These are phyloP conservation scores for Capsicum chinense DNA, from an alignment of 257 asterid genomes.

Conservation along the genomic window DNA sequence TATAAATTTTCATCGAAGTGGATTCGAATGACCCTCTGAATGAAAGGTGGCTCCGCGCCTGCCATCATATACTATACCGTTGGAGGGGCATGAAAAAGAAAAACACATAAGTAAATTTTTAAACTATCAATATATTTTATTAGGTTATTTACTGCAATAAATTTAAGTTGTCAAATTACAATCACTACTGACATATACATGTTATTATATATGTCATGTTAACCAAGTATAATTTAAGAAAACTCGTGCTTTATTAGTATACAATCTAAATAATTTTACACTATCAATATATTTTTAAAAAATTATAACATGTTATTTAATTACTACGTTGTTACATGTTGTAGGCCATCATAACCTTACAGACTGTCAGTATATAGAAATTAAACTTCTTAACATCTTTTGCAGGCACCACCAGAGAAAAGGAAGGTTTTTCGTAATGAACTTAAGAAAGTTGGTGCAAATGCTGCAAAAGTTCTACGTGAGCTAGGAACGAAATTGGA, in stretches of 20 bases:
- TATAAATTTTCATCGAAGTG: too few relatives aligned
- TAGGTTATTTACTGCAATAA: not conserved
- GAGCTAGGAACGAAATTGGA: slow-evolving; percentile 42
- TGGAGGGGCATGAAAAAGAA: not conserved
- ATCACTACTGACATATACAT: not conserved
- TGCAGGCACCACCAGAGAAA: slow-evolving; percentile 53
- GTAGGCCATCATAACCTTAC: not conserved
- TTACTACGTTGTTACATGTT: not conserved
- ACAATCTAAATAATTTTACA: not conserved
- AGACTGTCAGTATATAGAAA: not conserved
- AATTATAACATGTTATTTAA: too few relatives aligned
- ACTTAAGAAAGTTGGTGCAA: slow-evolving; percentile 45
- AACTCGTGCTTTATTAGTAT: too few relatives aligned
- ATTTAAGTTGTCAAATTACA: not conserved
- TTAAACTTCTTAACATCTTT: not conserved
- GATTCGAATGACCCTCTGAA: too few relatives aligned
- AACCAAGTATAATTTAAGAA: too few relatives aligned
- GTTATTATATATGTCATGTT: not conserved
- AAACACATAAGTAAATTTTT: not conserved
- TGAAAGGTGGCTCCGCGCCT: too few relatives aligned
- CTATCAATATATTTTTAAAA: too few relatives aligned
- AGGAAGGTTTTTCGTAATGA: slow-evolving; percentile 41
- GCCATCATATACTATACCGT: not conserved
- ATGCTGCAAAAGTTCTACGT: slow-evolving; percentile 46
- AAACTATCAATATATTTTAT: not conserved